A percentile compares a stretch with the other conserved stretches of the same genome.
phyloP scores from a whole-genome alignment of 140 eudicot genomes.

The Ambrosia hybrid region DNA sequence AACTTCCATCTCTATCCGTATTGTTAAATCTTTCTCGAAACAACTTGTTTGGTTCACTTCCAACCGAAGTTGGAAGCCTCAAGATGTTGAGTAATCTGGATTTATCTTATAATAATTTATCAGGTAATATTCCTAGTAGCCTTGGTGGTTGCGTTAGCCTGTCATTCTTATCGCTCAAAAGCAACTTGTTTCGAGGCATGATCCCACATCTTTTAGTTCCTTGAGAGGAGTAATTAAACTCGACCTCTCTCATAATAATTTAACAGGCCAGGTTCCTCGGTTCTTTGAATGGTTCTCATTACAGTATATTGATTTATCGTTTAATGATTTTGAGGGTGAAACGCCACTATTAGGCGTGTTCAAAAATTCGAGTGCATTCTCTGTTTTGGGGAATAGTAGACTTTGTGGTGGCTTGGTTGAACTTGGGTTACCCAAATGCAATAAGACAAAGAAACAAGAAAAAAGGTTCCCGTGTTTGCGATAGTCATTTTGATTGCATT shows the following conservation, averaged over 20 bases:
- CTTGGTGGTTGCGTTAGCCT: conserved; percentile 25
- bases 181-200: conserved; percentile 19
- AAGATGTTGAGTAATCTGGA: conserved; percentile 7
- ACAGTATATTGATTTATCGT: conserved; percentile 11
- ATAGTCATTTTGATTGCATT: conserved; percentile 9
- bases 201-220: conserved; percentile 8
- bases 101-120: conserved; percentile 13
- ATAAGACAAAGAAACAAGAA: neutral
- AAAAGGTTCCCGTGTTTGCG: neutral
- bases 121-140: conserved; percentile 27
- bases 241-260: conserved; percentile 24
- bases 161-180: conserved; percentile 6
- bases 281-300: conserved; percentile 4
- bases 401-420: conserved; percentile 34
- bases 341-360: conserved; percentile 8
- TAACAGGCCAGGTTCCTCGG: conserved; percentile 20
- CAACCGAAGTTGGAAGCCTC: conserved; percentile 16
- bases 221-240: conserved; percentile 6
- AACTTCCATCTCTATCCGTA: conserved; percentile 18
- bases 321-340: conserved; percentile 24
- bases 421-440: conserved; percentile 17
- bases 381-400: conserved; percentile 14
- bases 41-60: conserved; percentile 20
- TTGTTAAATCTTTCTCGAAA: conserved; percentile 12
- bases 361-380: conserved; percentile 9